These are phyloP conservation scores for Aaosphaeria arxii DNA, from an alignment of 2,329 filamentous ascomycete genomes.

Conservation along the genomic window DNA sequence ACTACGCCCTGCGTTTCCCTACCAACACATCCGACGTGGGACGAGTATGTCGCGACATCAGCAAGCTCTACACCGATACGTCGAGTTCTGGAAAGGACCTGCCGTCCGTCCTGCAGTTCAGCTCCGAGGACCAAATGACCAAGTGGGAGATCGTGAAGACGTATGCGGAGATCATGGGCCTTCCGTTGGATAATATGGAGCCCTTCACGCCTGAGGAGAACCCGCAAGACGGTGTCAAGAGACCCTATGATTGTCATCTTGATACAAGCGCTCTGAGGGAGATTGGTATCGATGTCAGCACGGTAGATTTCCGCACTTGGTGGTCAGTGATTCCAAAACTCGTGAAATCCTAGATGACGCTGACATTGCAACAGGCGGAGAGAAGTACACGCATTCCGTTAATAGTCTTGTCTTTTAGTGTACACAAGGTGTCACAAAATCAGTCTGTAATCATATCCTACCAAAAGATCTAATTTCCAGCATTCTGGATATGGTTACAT, in stretches of 20 bases:
- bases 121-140: constrained; percentile 79
- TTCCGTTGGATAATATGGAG: constrained; percentile 66
- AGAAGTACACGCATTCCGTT: constrained; percentile 22
- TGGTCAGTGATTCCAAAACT: constrained; percentile 51
- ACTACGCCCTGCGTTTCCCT: constrained; percentile 80
- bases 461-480: too few species aligned
- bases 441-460: too few species aligned
- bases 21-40: constrained; percentile 87
- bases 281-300: constrained; percentile 70
- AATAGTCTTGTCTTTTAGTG: constrained; percentile 1
- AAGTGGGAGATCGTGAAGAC: constrained; percentile 85
- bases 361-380: constrained; percentile 18
- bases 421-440: background rate
- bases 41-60: constrained; percentile 72
- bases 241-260: constrained; percentile 86
- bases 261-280: constrained; percentile 72
- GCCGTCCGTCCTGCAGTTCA: constrained; percentile 76
- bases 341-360: constrained; percentile 2
- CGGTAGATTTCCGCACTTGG: constrained; percentile 75
- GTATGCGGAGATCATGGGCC: constrained; percentile 75
- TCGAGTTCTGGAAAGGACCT: constrained; percentile 47
- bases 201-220: constrained; percentile 58
- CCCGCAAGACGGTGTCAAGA: constrained; percentile 67
- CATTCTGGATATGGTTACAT: too few species aligned
- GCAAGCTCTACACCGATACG: constrained; percentile 57